Base-by-base conservation (phyloP, 192 early-diverging fungal species). In the Thamnidium elegans region DNA sequence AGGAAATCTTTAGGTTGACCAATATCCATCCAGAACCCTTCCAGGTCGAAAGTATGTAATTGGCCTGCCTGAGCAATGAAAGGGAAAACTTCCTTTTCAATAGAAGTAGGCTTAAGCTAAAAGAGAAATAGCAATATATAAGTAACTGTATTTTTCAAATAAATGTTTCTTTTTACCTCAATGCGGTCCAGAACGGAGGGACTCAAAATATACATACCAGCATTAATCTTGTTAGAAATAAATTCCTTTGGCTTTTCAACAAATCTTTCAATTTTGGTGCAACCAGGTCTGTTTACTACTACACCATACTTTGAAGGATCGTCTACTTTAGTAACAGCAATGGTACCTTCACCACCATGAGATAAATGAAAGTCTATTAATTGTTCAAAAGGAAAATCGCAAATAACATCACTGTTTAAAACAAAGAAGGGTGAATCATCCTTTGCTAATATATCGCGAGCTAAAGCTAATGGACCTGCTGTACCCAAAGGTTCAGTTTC, bases 261-360 rank as follows among this genome's bases (percentile, higher is more conserved):
- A 74, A 99, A 99, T 21, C 92, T 84, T 53, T 95, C 90, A 65
- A 99, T 96, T 66, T 74, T 66, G 4, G 89, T 84, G 52, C 84
- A 80, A 7, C 83, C 82, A 43, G 77, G 46, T 72, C 94, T 82
- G 62, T 87, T 89, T 34, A 99, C 92, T 69, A 99, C 90, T 36
- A 99, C 97, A 80, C 97, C 97, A 74, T 97, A 99, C 80, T 99
- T 99, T 66, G 93, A 92, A 19, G 97, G 97, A 71, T 99, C 97
- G 61, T 96, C 92, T 43, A 98, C 97, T 74, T 89, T 91, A 62
- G 97, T 99, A 39, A 92, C 87, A 55, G 97, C 82, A 77, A 99
- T 92, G 62, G 97, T 98, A 52, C 96, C 97, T 75, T 99, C 96
- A 56, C 80, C 73, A 45, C 96, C 95, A 75, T 99, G 97, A 61